These are phyloP conservation scores for Peterozyma xylosa DNA, from an alignment of 805 yeast species.

Conservation along the genomic window DNA sequence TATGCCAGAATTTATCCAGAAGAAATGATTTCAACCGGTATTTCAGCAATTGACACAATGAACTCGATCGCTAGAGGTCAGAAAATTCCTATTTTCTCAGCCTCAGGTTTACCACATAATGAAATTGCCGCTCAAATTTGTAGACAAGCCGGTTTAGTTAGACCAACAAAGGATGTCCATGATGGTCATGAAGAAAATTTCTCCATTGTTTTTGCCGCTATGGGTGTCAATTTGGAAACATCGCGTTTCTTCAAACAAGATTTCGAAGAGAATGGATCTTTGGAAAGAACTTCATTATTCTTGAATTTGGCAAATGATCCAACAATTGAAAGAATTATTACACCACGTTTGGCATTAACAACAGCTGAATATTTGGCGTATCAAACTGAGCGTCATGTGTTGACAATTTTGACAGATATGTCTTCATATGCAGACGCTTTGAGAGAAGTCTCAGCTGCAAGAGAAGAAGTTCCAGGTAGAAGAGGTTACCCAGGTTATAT, in stretches of 20 bases:
- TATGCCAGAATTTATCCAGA: slow-evolving; percentile 98
- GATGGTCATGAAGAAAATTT: slow-evolving; percentile 99
- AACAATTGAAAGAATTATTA: slow-evolving; percentile 97
- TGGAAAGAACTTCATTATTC: slow-evolving; percentile 95
- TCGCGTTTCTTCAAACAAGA: slow-evolving; percentile 98
- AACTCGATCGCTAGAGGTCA: slow-evolving; percentile 99
- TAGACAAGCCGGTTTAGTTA: slow-evolving; percentile 98
- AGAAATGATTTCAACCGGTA: slow-evolving; percentile 99
- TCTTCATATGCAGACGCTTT: slow-evolving; percentile 99
- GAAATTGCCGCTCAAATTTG: slow-evolving; percentile 99
- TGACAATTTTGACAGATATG: slow-evolving; percentile 98
- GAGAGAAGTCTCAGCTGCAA: slow-evolving; percentile 99
- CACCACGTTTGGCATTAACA: slow-evolving; percentile 97
- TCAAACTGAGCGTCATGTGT: slow-evolving; percentile 98
- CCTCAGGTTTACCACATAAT: slow-evolving; percentile 98
- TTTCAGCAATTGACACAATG: slow-evolving; percentile 98
- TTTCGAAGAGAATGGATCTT: slow-evolving; percentile 97
- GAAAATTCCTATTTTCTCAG: slow-evolving; percentile 97
- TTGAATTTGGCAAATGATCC: slow-evolving; percentile 98
- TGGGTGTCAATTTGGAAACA: slow-evolving; percentile 99
- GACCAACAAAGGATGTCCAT: slow-evolving; percentile 99
- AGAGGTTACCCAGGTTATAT: slow-evolving; percentile 99
- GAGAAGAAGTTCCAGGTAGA: slow-evolving; percentile 99
- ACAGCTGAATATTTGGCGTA: slow-evolving; percentile 98
- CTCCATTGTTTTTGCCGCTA: slow-evolving; percentile 98